Base-by-base conservation (phyloP, 2,329 filamentous ascomycete species). In the Fusarium anthophilum region DNA sequence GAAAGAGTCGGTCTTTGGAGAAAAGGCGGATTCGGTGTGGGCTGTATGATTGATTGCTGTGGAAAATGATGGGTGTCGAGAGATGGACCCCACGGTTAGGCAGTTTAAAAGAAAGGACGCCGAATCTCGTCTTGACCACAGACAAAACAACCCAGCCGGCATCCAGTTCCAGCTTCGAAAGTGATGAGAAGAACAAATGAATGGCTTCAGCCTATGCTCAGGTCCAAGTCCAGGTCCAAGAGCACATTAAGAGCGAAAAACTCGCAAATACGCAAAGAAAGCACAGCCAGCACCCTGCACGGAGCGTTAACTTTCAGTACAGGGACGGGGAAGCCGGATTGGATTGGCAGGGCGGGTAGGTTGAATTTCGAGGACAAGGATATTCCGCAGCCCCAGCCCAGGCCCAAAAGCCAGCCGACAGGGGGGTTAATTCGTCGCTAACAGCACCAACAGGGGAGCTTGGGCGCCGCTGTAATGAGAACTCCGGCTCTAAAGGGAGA, bases 321-420 rank as follows among this genome's bases (percentile, higher is more conserved):
- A 62, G 63, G 55, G 66, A 68, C 66, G 76, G 76, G 76, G 76
- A 77, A 77, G 70, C 76, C 75, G 75, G 72, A 74, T 75, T 69
- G 75, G 72, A 74, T 75, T 69, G 60, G 69, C 69, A 75, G 67
- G 55, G 69, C 72, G 72, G 72, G 60, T 73, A 75, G 64, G 66
- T 66, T 69, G 69, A 75, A 73, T 75, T 70, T 70, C 66, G 32
- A 63, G 3, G 53, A 73, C 72, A 61, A 70, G 69, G 72, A 63
- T 75, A 37, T 60, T 65, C 39, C 56, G 44, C 41, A 62, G 51
- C 55, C 50, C 69, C 64, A 64, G 55, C 26, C 51, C 51, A 55
- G 69, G 61, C 54, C 72, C 64, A 57, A 62, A 75, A 60, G 56
- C 60, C 51, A 60, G 72, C 47, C 35, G 51, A n/a, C 51, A 39